These are phyloP conservation scores for Halenospora varia DNA, from an alignment of 495 filamentous ascomycete species.

Conservation along the genomic window DNA sequence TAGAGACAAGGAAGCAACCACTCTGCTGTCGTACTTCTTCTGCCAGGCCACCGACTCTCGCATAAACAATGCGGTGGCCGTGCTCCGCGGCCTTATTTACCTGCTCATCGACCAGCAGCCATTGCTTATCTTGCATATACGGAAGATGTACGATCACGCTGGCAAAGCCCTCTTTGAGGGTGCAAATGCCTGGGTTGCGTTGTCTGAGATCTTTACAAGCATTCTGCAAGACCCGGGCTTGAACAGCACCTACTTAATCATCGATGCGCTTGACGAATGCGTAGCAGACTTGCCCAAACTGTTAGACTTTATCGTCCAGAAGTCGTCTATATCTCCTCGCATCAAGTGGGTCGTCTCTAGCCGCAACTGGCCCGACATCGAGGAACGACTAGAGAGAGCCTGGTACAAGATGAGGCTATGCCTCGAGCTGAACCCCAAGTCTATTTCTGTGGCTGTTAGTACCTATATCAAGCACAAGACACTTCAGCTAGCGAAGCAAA, in stretches of 20 bases:
- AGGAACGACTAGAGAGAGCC: slow-evolving; percentile 21
- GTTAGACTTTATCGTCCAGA: slow-evolving; percentile 15
- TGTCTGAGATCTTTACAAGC: slow-evolving; percentile 27
- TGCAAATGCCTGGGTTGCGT: slow-evolving; percentile 25
- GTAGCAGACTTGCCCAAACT: slow-evolving; percentile 12
- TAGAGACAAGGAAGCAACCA: not conserved
- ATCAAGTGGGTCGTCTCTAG: slow-evolving; percentile 22
- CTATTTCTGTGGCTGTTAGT: not conserved
- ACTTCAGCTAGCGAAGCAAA: slow-evolving; percentile 5
- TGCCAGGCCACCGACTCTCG: slow-evolving; percentile 34
- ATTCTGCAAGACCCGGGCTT: slow-evolving; percentile 31
- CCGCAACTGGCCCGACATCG: slow-evolving; percentile 22
- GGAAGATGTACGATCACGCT: slow-evolving; percentile 25
- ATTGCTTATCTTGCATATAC: slow-evolving; percentile 30
- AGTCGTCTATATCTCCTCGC: slow-evolving; percentile 2
- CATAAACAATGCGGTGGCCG: slow-evolving; percentile 30
- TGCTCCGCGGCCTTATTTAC: slow-evolving; percentile 33
- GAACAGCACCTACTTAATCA: slow-evolving; percentile 28
- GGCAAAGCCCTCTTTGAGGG: slow-evolving; percentile 31
- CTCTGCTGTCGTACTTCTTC: slow-evolving; percentile 41
- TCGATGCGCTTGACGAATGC: slow-evolving; percentile 51
- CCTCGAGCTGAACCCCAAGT: slow-evolving; percentile 27
- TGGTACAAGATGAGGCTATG: slow-evolving; percentile 14
- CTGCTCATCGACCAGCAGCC: slow-evolving; percentile 31
- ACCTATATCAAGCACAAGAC: slow-evolving; percentile 1